Base-by-base conservation (phyloP, 805 yeast genomes). In the Yueomyces sinensis region DNA sequence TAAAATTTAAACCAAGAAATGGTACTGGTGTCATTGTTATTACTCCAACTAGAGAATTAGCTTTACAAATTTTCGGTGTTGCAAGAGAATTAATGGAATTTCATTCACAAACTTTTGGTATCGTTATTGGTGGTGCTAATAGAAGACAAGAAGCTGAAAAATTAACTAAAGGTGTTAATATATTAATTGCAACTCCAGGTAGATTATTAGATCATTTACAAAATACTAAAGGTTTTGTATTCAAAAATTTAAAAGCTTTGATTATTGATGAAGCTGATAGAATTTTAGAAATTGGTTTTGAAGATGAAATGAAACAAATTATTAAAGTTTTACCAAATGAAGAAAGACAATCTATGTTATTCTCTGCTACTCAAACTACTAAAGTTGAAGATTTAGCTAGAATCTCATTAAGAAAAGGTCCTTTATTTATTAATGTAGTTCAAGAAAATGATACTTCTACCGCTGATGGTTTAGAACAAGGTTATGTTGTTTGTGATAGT, bases 351-450 rank as follows among this genome's bases (percentile, higher is more conserved):
- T 71, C 94, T 29, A 89, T 91, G 97, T 65, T 91, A 43, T 91
- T 91, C 56, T 89, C 97, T n/a, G 99, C 99, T 32, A 91, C 99
- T 1, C 98, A 91, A 61, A 91, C 98, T 22, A 91, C 97, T 29
- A 91, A 93, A 62, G 98, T 91, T 43, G 97, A 91, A 59, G 98
- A 91, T 63, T 68, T 91, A 52, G 98, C 99, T 13, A 74, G 99
- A 61, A 89, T 91, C 35, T 89, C 98, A 3, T 68, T 93, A 50
- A 76, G 94, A 56, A 78, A 87, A 34, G 96, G 96, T 31, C 97
- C 98, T 11, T 59, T 74, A 29, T 93, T 87, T 60, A 91, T 91
- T 44, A 91, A 89, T 52, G 98, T 91, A 33, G 95, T 82, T 42
- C 76, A 79, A 32, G 82, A 77, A 48, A 72, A 78, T 31, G 89